These are phyloP conservation scores for Moniliophthora roreri DNA, from an alignment of 1,284 basidiomycete species.

Conservation along the genomic window DNA sequence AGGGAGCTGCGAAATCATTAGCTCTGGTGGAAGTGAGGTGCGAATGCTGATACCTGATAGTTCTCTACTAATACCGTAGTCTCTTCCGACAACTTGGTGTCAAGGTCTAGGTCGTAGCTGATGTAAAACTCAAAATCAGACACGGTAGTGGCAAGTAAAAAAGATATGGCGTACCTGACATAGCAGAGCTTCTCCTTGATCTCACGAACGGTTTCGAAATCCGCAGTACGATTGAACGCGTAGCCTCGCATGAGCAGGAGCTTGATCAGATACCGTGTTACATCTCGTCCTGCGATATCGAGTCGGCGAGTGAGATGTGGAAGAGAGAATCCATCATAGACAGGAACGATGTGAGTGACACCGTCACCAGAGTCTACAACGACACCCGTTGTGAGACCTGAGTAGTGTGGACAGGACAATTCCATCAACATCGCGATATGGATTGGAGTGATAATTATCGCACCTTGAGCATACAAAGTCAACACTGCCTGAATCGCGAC, in stretches of 20 bases:
- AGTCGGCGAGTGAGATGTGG: constrained; percentile 93
- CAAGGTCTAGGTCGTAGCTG: constrained; percentile 94
- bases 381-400: constrained; percentile 96
- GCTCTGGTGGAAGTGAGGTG: constrained; percentile 21
- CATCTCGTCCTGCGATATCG: constrained; percentile 97
- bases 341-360: constrained; percentile 98
- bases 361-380: constrained; percentile 99
- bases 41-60: constrained; percentile 69
- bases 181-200: constrained; percentile 99
- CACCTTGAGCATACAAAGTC: constrained; percentile 97
- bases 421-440: constrained; percentile 1
- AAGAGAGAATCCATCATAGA: constrained; percentile 95
- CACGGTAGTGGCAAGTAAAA: background rate
- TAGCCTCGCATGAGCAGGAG: constrained; percentile 97
- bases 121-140: background rate
- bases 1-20: constrained; percentile 63
- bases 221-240: constrained; percentile 98
- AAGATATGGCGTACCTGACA: constrained; percentile 67
- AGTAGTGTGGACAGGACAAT: no score
- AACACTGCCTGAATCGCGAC: constrained; percentile 98
- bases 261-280: constrained; percentile 98
- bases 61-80: constrained; percentile 96
- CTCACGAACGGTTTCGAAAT: constrained; percentile 97
- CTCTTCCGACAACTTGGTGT: constrained; percentile 93
- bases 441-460: constrained; percentile 26